A percentile compares a stretch with the other conserved stretches of the same genome.
These are phyloP conservation scores for Hibiscus syriacus DNA, from an alignment of 345 rosid species.

Conservation along the genomic window DNA sequence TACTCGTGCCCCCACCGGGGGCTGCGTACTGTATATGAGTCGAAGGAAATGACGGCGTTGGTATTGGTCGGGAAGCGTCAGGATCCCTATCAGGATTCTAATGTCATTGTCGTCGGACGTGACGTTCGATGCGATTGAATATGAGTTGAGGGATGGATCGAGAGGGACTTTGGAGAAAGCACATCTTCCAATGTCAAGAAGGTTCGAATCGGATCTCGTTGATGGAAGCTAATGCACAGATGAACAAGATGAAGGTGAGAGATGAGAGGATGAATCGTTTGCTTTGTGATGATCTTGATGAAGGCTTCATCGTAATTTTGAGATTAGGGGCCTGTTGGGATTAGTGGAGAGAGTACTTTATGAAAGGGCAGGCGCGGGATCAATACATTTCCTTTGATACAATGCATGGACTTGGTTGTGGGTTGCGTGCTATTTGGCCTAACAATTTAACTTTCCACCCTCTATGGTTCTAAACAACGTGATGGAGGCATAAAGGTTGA, in stretches of 20 bases:
- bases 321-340: background rate
- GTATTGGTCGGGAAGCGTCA: slow-evolving; percentile 77
- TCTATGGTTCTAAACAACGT: slow-evolving; percentile 12
- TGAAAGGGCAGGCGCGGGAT: background rate
- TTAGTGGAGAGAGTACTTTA: background rate
- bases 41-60: slow-evolving; percentile 63
- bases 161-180: slow-evolving; percentile 21
- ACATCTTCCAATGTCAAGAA: slow-evolving; percentile 41
- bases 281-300: background rate
- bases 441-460: slow-evolving; percentile 21
- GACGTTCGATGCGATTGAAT: slow-evolving; percentile 13
- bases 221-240: slow-evolving; percentile 10
- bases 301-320: slow-evolving; percentile 1
- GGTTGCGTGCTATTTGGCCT: slow-evolving; percentile 22
- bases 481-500: background rate
- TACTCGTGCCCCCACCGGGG: slow-evolving; percentile 29
- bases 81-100: slow-evolving; percentile 63
- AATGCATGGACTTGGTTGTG: background rate
- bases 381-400: background rate
- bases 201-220: slow-evolving; percentile 3
- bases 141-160: slow-evolving; percentile 12
- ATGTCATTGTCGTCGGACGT: slow-evolving; percentile 38
- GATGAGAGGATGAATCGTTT: background rate
- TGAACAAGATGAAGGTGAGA: slow-evolving; percentile 4
- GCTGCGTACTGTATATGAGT: slow-evolving; percentile 58